A percentile compares a stretch with the other conserved stretches of the same genome.
Conservation (phyloP, 495 filamentous ascomycete species). For the Neurospora pannonica region DNA sequence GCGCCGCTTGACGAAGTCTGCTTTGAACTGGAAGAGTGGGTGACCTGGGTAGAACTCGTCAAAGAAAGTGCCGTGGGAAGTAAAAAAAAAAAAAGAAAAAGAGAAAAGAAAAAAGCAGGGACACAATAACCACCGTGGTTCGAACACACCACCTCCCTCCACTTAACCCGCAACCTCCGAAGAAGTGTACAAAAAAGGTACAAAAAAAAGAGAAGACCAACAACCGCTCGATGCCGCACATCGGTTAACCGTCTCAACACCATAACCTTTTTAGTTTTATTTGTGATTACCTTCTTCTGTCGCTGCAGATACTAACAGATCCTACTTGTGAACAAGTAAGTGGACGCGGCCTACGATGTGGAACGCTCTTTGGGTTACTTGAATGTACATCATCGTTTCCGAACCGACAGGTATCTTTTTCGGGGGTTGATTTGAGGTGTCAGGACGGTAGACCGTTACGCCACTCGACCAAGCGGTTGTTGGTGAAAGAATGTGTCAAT, state of each 20-base stretch:
- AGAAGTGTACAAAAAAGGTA: neutral
- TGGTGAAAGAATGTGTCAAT: neutral
- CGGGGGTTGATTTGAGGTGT: neutral
- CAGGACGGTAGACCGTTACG: neutral
- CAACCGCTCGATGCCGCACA: neutral
- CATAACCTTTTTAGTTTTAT: neutral
- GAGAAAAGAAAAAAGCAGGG: too few relatives aligned
- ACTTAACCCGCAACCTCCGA: neutral
- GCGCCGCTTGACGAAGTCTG: too few relatives aligned
- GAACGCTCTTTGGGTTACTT: neutral
- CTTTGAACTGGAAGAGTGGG: too few relatives aligned
- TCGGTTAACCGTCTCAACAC: neutral
- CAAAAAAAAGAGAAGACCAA: neutral
- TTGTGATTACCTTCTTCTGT: neutral
- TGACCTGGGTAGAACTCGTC: neutral
- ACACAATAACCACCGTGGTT: neutral
- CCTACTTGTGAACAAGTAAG: too few relatives aligned
- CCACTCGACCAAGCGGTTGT: neutral
- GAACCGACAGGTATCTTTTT: neutral
- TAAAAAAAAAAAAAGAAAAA: neutral
- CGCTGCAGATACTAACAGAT: neutral
- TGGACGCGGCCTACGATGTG: neutral
- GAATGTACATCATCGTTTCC: neutral
- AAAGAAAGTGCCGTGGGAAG: neutral
- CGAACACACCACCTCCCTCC: neutral